Base-by-base conservation (phyloP, 192 early-diverging fungal species). In the Backusella circina region DNA sequence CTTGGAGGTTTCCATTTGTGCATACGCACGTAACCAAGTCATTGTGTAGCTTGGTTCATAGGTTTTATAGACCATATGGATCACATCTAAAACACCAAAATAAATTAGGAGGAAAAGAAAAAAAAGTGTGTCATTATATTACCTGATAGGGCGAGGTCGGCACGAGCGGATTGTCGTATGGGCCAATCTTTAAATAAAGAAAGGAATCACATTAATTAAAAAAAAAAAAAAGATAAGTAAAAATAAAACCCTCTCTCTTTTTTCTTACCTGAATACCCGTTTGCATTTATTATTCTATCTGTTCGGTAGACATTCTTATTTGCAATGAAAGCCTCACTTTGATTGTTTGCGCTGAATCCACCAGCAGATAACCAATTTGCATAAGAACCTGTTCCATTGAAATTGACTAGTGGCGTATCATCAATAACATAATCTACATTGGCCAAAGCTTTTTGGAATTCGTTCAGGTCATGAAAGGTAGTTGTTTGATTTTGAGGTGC, bases 41-140 rank as follows among this genome's bases (percentile, higher is more conserved):
- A 64, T 38, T 8, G 26, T 38, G 26, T 73, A 73, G 1, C 23
- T 26, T 30, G 47, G 33, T 38, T 73, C 51, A 5, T 73, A 73
- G 7, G 71, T 73, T 38, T 54, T 54, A n/a, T 73, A 39, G 18
- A 65, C 71, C 71, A 73, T 73, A 61, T 73, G 71, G 21, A 64
- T 73, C 4, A 72, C 54, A 65, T 73, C 71, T 73, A 23, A 41
- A 70, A 32, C 6, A 13, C 9, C 23, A 23, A 67, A 33, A 18
- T 8, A 68, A 33, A 38, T 37, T 10, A 37, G 18, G 10, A 68
- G n/a, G n/a, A 33, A 18, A 66, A 36, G 1, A 67, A 31, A 15
- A 6, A 36, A 16, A 15, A 28, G 23, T 26, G 10, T 1, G 54
- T 1, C 9, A 28, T n/a, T 5, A 31, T n/a, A 33, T 31, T 67